Conservation (phyloP, 2,329 filamentous ascomycete species). For the Pseudocercospora musae region DNA sequence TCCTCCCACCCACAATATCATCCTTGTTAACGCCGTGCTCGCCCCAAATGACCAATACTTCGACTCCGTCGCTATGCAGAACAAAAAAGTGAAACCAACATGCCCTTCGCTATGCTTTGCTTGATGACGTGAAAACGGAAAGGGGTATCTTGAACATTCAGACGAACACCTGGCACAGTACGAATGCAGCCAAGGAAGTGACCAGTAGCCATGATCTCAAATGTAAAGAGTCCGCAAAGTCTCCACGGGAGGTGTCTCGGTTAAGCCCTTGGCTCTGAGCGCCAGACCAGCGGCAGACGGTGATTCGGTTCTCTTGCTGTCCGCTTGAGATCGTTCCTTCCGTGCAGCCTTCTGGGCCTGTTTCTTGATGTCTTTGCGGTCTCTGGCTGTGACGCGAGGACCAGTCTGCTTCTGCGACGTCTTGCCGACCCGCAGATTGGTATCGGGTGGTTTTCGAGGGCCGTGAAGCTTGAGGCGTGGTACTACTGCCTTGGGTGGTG, state of each 20-base stretch:
- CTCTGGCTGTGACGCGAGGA: constrained; percentile 36
- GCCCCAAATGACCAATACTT: constrained; percentile 9
- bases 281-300: constrained; percentile 28
- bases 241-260: constrained; percentile 36
- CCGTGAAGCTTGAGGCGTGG: constrained; percentile 37
- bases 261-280: constrained; percentile 33
- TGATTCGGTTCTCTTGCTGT: constrained; percentile 21
- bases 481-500: constrained; percentile 24
- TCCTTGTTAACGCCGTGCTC: constrained; percentile 8
- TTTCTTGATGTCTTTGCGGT: constrained; percentile 41
- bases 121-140: constrained; percentile 14
- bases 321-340: constrained; percentile 37
- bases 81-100: constrained; percentile 1
- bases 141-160: constrained; percentile 19
- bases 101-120: constrained; percentile 16
- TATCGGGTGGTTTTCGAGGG: constrained; percentile 30
- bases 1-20: constrained; percentile 6
- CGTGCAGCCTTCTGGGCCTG: constrained; percentile 42
- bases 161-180: constrained; percentile 4
- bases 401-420: constrained; percentile 36
- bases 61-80: constrained; percentile 16
- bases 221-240: constrained; percentile 39
- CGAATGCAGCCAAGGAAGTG: constrained; percentile 8
- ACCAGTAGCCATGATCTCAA: constrained; percentile 23
- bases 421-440: constrained; percentile 24